Evolutionary conservation across 768 basidiomycete genomes (phyloP).

Genomic region (Collybia nuda): DNA sequence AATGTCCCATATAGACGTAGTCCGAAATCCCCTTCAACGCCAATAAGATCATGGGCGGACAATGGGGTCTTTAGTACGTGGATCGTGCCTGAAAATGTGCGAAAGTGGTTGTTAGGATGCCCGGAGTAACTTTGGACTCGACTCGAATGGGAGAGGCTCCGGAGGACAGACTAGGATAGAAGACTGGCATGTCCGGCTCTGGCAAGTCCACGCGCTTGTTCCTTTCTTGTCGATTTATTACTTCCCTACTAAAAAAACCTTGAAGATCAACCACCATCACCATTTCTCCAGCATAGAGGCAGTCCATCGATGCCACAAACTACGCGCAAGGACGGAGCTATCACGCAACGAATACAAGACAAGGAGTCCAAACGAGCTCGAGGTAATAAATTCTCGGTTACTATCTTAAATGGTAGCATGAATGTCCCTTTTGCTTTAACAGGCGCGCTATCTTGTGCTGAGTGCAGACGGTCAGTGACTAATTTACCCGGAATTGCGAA

Average conservation of each 20-base stretch:
- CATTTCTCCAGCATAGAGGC: too few species aligned
- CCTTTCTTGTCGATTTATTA: background rate
- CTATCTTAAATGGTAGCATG: background rate
- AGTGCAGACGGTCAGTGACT: constrained; percentile 54
- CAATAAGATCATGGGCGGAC: too few species aligned
- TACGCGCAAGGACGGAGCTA: constrained; percentile 41
- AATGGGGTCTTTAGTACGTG: too few species aligned
- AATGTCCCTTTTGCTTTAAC: constrained; percentile 1
- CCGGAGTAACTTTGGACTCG: too few species aligned
- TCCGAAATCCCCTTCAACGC: too few species aligned
- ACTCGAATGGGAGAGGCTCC: too few species aligned
- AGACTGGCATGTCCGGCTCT: background rate
- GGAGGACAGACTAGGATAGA: too few species aligned
- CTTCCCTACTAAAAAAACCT: background rate
- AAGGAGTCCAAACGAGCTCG: constrained; percentile 67
- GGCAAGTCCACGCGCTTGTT: background rate
- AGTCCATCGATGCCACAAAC: constrained; percentile 38
- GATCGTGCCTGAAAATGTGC: too few species aligned
- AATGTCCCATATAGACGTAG: too few species aligned
- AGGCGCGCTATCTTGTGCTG: constrained; percentile 60
- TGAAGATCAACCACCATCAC: background rate
- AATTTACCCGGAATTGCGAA: background rate
- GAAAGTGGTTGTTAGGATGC: too few species aligned
- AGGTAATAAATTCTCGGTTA: constrained; percentile 29
- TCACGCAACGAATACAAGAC: constrained; percentile 50